Evolutionary conservation across 2,329 filamentous ascomycete genomes (phyloP).

Genomic region (Colletotrichum plurivorum): DNA sequence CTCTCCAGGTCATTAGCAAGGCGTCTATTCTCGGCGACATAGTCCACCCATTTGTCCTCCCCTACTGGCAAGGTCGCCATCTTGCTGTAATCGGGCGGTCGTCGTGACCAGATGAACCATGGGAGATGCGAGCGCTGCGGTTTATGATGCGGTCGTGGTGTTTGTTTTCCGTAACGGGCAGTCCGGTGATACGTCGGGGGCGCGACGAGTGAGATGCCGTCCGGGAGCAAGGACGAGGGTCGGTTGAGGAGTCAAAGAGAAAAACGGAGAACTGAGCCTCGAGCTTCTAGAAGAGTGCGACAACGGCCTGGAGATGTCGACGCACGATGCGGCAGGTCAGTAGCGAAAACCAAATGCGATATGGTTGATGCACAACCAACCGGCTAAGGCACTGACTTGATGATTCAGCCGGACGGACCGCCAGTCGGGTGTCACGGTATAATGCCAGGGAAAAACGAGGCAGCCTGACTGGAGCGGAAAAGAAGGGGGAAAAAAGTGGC

Average conservation of each 20-base stretch:
- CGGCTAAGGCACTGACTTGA: neutral
- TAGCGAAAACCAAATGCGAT: neutral
- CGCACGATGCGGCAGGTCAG: conserved; percentile 8
- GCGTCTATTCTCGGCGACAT: conserved; percentile 79
- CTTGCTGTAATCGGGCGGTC: conserved; percentile 42
- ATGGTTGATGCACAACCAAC: neutral
- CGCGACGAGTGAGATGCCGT: neutral
- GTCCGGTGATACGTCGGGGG: neutral
- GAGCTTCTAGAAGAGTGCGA: neutral
- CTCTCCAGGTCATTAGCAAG: conserved; percentile 74
- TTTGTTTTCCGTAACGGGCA: neutral
- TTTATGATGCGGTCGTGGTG: neutral
- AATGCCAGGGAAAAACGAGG: neutral
- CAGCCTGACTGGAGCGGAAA: too few relatives aligned
- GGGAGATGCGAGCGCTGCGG: conserved; percentile 14
- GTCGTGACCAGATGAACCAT: conserved; percentile 38
- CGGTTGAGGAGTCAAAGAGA: neutral
- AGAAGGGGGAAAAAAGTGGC: conserved; percentile 3
- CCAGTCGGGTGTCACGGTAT: neutral
- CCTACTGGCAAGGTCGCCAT: conserved; percentile 73
- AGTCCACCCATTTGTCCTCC: conserved; percentile 83
- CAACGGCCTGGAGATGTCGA: neutral
- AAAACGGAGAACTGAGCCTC: neutral
- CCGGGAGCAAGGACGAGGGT: neutral
- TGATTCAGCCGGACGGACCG: conserved; percentile 1